Evolutionary conservation across 805 yeast species (phyloP), one percentile per base, ranked within the genome.

Genomic region (Teunomyces panamensis): DNA sequence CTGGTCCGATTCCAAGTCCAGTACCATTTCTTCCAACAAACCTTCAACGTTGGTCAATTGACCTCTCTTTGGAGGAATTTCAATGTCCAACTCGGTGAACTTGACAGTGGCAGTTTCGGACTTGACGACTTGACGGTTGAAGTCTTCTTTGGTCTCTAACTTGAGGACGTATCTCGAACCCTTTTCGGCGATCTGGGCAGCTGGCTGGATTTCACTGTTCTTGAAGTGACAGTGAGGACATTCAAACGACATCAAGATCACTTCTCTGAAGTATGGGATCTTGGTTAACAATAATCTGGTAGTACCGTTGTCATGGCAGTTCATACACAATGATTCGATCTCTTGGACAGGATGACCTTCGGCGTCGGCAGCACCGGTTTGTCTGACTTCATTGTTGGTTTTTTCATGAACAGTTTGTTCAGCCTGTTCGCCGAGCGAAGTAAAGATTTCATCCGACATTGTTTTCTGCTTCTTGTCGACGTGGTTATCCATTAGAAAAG

Each of bases 291-390:
- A 74, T 64, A 94, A 66, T 55, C 95, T 73, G 4, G 99, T 94
- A 45, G 75, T 75, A 49, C 99, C 99, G 48, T 81, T 78, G 55
- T 92, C 73, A 53, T 84, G 87, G 68, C 99, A 94, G 74, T 88
- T 89, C 97, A 94, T 91, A 73, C 99, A 94, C 34, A 94, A 71
- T 7, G 97, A 89, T 63, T 92, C 92, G 53, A 94, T 81, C 65
- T 94, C 98, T 65, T 91, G 97, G 14, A 94, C 96, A 1, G 97
- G 96, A 56, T 89, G 94, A 4, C 97, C 97, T 64, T 83, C 84
- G 8, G 86, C 85, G 63, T 89, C 97, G 4, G 71, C 71, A 20
- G 91, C 92, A 17, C 94, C 96, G 0, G 95, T 87, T 32, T 77
- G 68, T 48, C 73, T 75, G 39, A 86, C 74, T 24, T 79, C 84